A percentile compares a stretch with the other conserved stretches of the same genome.
Conservation (phyloP, 2,329 filamentous ascomycete species). For the Periglandula ipomoeae region DNA sequence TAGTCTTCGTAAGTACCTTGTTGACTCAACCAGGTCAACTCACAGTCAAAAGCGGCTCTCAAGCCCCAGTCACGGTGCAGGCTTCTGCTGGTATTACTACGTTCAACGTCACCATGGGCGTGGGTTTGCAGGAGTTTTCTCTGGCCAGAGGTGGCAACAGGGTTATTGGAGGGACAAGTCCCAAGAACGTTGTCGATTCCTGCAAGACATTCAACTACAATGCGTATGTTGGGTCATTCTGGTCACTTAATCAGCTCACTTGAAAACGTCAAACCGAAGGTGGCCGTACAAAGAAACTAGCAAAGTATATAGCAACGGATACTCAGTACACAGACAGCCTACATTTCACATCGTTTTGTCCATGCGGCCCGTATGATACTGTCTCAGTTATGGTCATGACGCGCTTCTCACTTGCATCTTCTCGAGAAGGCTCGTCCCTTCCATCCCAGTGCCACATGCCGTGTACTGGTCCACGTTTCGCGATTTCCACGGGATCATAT, state of each 20-base stretch:
- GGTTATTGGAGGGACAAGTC: conserved; percentile 9
- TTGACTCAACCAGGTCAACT: conserved; percentile 13
- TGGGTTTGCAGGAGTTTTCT: conserved; percentile 12
- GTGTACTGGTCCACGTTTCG: too few species aligned
- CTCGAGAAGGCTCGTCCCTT: too few species aligned
- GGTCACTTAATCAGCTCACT: too few species aligned
- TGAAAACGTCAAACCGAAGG: too few species aligned
- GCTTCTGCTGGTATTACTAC: conserved; percentile 13
- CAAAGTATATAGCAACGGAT: too few species aligned
- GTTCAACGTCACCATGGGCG: conserved; percentile 15
- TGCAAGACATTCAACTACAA: conserved; percentile 14
- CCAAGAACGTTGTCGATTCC: conserved; percentile 10
- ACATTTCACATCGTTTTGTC: too few species aligned
- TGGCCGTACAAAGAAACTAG: neutral
- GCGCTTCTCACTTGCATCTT: too few species aligned
- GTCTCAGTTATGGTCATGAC: too few species aligned
- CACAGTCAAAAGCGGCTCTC: conserved; percentile 12
- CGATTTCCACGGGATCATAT: too few species aligned
- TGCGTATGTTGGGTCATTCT: conserved; percentile 14
- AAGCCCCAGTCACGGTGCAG: conserved; percentile 8
- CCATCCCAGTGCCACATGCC: too few species aligned
- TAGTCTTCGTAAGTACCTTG: conserved; percentile 15
- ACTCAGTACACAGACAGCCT: too few species aligned
- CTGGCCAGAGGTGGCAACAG: conserved; percentile 8
- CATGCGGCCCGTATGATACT: too few species aligned